Base-by-base conservation (phyloP, 2,329 filamentous ascomycete genomes). In the Fusarium dimerum region DNA sequence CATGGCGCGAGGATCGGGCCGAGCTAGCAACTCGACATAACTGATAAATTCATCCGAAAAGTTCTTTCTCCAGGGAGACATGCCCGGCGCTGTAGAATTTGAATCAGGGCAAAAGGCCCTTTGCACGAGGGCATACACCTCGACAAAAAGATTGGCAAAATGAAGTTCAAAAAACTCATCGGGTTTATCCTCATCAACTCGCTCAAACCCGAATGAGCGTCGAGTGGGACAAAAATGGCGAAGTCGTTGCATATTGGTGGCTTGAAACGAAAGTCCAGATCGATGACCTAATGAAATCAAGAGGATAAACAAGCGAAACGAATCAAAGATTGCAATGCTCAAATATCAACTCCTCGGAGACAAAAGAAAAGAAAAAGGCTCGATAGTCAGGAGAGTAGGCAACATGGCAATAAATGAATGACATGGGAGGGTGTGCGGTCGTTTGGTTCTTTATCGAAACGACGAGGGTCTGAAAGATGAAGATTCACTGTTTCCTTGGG, bases 21-120 rank as follows among this genome's bases (percentile, higher is more conserved):
- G 59, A 45, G 68, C 68, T n/a, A 72, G 48, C 17, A 61, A 49
- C 40, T 60, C 48, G 13, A 68, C 59, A 41, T 66, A 57, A 12
- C 50, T 50, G 39, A 67, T 50, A 26, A 68, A 68, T 38, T 64
- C 54, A 2, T 49, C 43, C n/a, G 60, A 40, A 34, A 60, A 58
- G 13, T 56, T 44, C 20, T 45, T 50, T 30, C 51, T 41, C 68
- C 68, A 70, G n/a, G 65, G 62, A 15, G 61, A 63, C 4, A 38
- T 34, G 10, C 16, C 34, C 18, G 50, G 45, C 16, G 45, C 12
- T 32, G 32, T 8, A 16, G 20, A 4, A 32, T 30, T 26, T 20
- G 39, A 20, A 20, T 45, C 46, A 6, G 60, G 53, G 18, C 53
- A 52, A 52, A 70, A 68, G 2, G 54, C 50, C 3, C 38, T 44